Base-by-base conservation (phyloP, 2,329 filamentous ascomycete species). In the Blumeria hordei region DNA sequence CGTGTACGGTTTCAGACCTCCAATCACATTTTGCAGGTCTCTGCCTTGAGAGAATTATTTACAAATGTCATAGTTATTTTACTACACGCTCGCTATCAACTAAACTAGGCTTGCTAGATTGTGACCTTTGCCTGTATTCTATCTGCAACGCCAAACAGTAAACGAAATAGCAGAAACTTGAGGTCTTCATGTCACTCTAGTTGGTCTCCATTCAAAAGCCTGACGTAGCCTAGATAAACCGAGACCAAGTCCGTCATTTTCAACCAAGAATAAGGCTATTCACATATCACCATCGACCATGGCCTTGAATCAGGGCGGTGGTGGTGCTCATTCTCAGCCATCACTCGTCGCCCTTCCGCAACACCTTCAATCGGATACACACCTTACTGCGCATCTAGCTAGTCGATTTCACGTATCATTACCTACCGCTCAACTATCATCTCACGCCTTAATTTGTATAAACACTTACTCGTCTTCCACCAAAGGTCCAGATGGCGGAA, bases 401-500 rank as follows among this genome's bases (percentile, higher is more conserved):
- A 87, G 78, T 67, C 87, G 90, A 55, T 98, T 94, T 68, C 92
- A 98, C 70, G 84, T 93, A 54, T 84, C 85, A 55, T 72, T 92
- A 57, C 88, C 92, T 9, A 94, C 88, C 0, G 87, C 92, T 54
- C 79, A 80, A 52, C 78, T 98, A 16, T 95, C 88, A 0, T 94
- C 88, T 0, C 88, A 96, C 66, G 92, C 83, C 52, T 75, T 96
- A 62, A 83, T 98, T 64, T 84, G 85, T 54, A 73, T 98, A 60
- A 98, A 98, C 71, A 98, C 88, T 18, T 96, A 94, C 67, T 90
- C 86, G 10, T 85, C 86, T 10, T 90, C 90, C 0, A 76, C 83
- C 55, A 88, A 88, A 65, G 90, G 88, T 21, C 79, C 84, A 3
- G 87, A 95, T 84, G 90, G 90, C 61, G 81, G 79, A 57, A 92